Evolutionary conservation across 768 basidiomycete genomes (phyloP).

Genomic region (Tremella fuciformis): DNA sequence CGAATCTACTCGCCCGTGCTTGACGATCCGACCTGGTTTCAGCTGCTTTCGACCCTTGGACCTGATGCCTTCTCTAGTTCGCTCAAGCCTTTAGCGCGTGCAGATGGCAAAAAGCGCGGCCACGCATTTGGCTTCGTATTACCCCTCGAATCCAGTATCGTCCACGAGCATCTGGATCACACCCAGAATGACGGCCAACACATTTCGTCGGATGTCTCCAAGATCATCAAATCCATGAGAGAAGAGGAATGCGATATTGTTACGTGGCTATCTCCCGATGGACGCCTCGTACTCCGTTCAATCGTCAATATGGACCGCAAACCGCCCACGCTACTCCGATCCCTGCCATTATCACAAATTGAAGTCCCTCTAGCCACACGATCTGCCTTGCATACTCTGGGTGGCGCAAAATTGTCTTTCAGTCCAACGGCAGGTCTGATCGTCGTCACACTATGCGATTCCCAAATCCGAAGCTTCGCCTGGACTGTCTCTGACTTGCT

Average conservation of each 20-base stretch:
- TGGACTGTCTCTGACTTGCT: neutral
- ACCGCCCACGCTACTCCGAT: slow-evolving; percentile 60
- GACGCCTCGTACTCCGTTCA: slow-evolving; percentile 28
- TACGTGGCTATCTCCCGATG: slow-evolving; percentile 36
- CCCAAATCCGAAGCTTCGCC: neutral
- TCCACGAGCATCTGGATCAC: slow-evolving; percentile 50
- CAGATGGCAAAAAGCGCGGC: neutral
- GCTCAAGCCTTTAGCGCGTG: slow-evolving; percentile 15
- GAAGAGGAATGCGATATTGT: slow-evolving; percentile 45
- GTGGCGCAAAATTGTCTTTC: neutral
- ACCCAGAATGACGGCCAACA: slow-evolving; percentile 12
- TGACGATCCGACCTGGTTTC: slow-evolving; percentile 77
- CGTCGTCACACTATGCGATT: neutral
- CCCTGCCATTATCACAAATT: slow-evolving; percentile 22
- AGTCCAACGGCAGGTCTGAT: slow-evolving; percentile 10
- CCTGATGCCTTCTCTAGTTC: slow-evolving; percentile 62
- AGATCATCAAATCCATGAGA: slow-evolving; percentile 20
- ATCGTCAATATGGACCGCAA: slow-evolving; percentile 71
- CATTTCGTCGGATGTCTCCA: slow-evolving; percentile 21
- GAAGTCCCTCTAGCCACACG: neutral
- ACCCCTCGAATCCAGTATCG: slow-evolving; percentile 65
- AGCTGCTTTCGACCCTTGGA: slow-evolving; percentile 77
- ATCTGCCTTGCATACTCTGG: neutral
- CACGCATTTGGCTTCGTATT: slow-evolving; percentile 50
- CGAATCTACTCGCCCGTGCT: slow-evolving; percentile 84